Conservation (phyloP, 2,329 filamentous ascomycete species). For the Monosporascus sp. region DNA sequence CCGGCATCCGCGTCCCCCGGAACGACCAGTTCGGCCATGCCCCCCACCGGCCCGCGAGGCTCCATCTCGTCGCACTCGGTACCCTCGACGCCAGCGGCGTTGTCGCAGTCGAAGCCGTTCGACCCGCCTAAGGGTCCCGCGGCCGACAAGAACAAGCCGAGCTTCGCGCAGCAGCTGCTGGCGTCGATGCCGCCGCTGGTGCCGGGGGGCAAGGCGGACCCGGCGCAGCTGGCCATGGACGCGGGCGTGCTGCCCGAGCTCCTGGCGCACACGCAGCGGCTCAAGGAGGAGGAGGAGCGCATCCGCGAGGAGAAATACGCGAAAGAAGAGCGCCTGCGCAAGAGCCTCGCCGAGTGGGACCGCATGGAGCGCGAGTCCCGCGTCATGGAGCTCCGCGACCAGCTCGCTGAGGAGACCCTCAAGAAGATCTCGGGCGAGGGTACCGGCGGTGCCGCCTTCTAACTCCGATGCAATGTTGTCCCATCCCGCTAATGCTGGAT, state of each 20-base stretch:
- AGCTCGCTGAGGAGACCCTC: conserved; percentile 52
- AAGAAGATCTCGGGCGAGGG: conserved; percentile 53
- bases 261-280: conserved; percentile 47
- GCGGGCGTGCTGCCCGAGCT: conserved; percentile 49
- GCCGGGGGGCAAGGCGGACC: conserved; percentile 51
- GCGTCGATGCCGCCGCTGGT: conserved; percentile 46
- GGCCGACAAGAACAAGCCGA: conserved; percentile 30
- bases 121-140: conserved; percentile 54
- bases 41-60: conserved; percentile 25
- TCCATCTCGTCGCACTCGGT: conserved; percentile 27
- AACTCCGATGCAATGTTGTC: neutral
- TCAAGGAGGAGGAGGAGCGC: conserved; percentile 55
- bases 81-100: conserved; percentile 31
- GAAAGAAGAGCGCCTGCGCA: conserved; percentile 51
- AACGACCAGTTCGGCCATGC: conserved; percentile 27
- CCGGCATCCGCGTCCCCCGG: conserved; percentile 32
- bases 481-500: no score
- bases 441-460: conserved; percentile 51
- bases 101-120: conserved; percentile 38
- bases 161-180: conserved; percentile 48
- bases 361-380: conserved; percentile 49
- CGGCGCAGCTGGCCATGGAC: conserved; percentile 36
- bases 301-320: conserved; percentile 46
- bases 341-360: conserved; percentile 49
- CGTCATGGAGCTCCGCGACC: conserved; percentile 49